Evolutionary conservation across 2,329 filamentous ascomycete genomes (phyloP).

Genomic region (Penicillium sp.): DNA sequence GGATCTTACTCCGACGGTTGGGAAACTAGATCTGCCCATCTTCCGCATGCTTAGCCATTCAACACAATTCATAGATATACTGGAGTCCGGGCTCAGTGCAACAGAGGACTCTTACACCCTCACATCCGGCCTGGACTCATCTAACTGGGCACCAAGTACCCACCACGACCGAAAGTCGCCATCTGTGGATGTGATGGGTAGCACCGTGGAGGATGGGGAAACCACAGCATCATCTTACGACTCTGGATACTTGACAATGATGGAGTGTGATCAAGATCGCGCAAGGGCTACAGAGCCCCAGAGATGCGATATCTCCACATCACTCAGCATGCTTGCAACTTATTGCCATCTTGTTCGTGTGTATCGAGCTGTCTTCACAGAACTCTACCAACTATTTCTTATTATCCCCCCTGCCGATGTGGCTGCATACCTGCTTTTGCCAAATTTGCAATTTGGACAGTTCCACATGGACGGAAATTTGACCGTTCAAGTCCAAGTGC

Average conservation of each 20-base stretch:
- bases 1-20: not conserved
- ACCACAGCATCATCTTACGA: slow-evolving; percentile 9
- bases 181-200: not conserved
- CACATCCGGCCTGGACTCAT: not conserved
- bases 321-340: slow-evolving; percentile 12
- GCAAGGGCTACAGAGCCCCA: not conserved
- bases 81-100: not conserved
- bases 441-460: slow-evolving; percentile 8
- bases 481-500: slow-evolving; percentile 5
- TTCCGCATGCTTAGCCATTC: slow-evolving; percentile 16
- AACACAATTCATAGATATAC: slow-evolving; percentile 11
- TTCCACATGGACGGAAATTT: slow-evolving; percentile 10
- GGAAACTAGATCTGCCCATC: slow-evolving; percentile 15
- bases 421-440: slow-evolving; percentile 8
- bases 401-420: slow-evolving; percentile 13
- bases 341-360: slow-evolving; percentile 15
- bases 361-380: slow-evolving; percentile 15
- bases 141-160: not conserved
- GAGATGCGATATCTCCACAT: slow-evolving; percentile 4
- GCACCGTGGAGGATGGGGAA: not conserved
- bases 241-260: slow-evolving; percentile 10
- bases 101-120: not conserved
- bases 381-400: slow-evolving; percentile 17
- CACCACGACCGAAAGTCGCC: not conserved
- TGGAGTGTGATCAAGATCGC: not conserved